phyloP scores from a whole-genome alignment of 495 filamentous ascomycete genomes.

The Stereocaulon alpinum region DNA sequence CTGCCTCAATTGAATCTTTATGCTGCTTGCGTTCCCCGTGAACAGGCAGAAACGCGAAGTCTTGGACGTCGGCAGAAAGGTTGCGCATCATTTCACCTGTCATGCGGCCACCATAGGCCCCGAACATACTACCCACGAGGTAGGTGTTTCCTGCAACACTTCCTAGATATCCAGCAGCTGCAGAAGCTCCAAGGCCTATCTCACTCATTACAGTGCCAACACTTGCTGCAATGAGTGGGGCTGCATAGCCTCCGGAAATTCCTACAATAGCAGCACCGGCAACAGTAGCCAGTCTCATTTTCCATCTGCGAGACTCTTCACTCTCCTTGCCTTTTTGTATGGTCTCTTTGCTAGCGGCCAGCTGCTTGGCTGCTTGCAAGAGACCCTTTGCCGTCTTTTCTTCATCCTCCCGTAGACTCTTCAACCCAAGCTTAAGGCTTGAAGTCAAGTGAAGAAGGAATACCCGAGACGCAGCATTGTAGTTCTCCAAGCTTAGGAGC shows the following conservation, averaged over 20 bases:
- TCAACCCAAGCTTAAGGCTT: constrained; percentile 54
- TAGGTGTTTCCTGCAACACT: constrained; percentile 65
- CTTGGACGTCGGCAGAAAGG: constrained; percentile 75
- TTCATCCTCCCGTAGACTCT: constrained; percentile 60
- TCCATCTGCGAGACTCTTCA: constrained; percentile 59
- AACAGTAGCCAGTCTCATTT: constrained; percentile 71
- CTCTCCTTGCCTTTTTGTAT: constrained; percentile 59
- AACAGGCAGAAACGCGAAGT: constrained; percentile 81
- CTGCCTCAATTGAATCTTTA: constrained; percentile 25
- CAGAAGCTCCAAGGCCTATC: constrained; percentile 66
- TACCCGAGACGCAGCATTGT: constrained; percentile 64
- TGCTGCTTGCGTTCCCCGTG: constrained; percentile 34
- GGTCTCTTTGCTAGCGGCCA: constrained; percentile 56
- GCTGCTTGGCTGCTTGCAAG: constrained; percentile 58
- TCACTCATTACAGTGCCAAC: constrained; percentile 76
- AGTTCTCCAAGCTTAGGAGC: constrained; percentile 70
- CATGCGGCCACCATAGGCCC: constrained; percentile 79
- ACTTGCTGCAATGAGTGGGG: constrained; percentile 70
- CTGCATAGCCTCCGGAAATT: constrained; percentile 70
- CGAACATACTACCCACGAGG: constrained; percentile 75
- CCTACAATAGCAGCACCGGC: constrained; percentile 68
- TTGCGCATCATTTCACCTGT: constrained; percentile 77
- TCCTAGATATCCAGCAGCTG: constrained; percentile 70
- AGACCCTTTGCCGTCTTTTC: constrained; percentile 62
- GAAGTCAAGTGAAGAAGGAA: constrained; percentile 60